Percentiles rank a stretch among this genome's conserved stretches.
Evolutionary conservation across 192 early-diverging fungal genomes (phyloP).

Genomic region (Dissophora ornata): DNA sequence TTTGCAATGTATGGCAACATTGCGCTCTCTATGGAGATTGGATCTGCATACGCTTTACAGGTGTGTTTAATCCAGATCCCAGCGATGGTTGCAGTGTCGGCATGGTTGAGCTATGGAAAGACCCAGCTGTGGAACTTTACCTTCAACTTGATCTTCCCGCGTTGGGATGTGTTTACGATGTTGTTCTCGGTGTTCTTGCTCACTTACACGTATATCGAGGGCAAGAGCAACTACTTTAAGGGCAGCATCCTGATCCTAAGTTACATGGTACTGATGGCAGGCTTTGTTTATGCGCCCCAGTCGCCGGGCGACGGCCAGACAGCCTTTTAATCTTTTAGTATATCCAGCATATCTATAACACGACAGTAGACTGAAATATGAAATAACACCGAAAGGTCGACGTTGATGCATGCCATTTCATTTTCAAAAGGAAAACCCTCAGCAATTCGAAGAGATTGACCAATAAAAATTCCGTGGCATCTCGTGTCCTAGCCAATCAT

Average conservation of each 20-base stretch:
- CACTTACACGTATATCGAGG: slow-evolving; percentile 95
- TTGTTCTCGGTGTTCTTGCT: slow-evolving; percentile 74
- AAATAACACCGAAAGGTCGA: no score
- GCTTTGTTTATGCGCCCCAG: slow-evolving; percentile 78
- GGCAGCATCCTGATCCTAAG: slow-evolving; percentile 88
- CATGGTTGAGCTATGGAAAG: slow-evolving; percentile 57
- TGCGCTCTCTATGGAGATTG: slow-evolving; percentile 89
- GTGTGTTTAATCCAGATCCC: slow-evolving; percentile 96
- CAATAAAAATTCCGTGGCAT: no score
- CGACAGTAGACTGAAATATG: no score
- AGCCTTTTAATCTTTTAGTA: slow-evolving; percentile 4
- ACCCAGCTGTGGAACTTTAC: slow-evolving; percentile 34
- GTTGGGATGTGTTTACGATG: slow-evolving; percentile 59
- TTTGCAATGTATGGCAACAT: slow-evolving; percentile 94
- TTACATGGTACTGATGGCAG: slow-evolving; percentile 85
- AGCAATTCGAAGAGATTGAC: no score
- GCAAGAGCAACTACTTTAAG: slow-evolving; percentile 98
- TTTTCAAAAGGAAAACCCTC: no score
- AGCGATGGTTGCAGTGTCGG: slow-evolving; percentile 87
- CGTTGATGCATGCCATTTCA: no score
- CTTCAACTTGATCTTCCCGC: slow-evolving; percentile 55
- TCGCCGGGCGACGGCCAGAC: slow-evolving; percentile 15
- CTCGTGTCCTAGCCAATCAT: no score
- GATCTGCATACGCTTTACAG: slow-evolving; percentile 95
- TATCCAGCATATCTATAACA: no score